These are phyloP conservation scores for Trametes punicea DNA, from an alignment of 768 basidiomycete genomes.

Conservation along the genomic window DNA sequence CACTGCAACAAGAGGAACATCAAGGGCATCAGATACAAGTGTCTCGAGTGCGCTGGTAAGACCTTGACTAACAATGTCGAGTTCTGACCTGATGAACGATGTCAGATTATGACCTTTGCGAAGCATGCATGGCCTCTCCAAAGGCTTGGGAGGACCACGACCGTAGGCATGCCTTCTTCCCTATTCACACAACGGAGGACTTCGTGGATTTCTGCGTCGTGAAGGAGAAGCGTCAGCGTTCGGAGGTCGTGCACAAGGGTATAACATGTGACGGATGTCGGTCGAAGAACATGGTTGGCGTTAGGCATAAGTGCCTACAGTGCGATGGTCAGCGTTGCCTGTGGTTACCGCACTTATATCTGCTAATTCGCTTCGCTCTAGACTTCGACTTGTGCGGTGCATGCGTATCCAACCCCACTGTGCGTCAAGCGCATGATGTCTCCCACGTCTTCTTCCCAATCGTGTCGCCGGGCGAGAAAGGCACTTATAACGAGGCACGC, in stretches of 20 bases:
- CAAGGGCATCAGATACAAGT: conserved; percentile 22
- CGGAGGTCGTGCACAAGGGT: conserved; percentile 39
- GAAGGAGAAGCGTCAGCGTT: conserved; percentile 1
- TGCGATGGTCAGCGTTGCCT: conserved; percentile 41
- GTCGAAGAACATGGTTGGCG: conserved; percentile 17
- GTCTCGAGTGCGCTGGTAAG: conserved; percentile 22
- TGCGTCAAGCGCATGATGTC: conserved; percentile 14
- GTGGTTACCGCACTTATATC: neutral
- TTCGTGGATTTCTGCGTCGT: conserved; percentile 9
- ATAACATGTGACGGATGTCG: conserved; percentile 65
- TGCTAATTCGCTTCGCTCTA: neutral
- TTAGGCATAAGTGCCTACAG: conserved; percentile 49
- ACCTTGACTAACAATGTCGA: neutral
- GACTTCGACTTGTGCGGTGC: conserved; percentile 24
- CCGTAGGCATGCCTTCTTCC: conserved; percentile 19
- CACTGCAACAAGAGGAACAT: conserved; percentile 18
- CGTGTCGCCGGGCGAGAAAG: conserved; percentile 3
- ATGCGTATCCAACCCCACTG: conserved; percentile 13
- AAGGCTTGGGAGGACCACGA: conserved; percentile 11
- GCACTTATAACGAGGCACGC: conserved; percentile 13
- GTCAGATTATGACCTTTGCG: conserved; percentile 23
- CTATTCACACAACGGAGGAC: conserved; percentile 7
- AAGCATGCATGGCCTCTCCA: conserved; percentile 17
- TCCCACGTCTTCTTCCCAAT: conserved; percentile 26
- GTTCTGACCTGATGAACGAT: neutral